Evolutionary conservation across 176 grass and related monocot species (phyloP), one percentile per base, ranked within the genome.

Genomic region (Ensete ventricosum): DNA sequence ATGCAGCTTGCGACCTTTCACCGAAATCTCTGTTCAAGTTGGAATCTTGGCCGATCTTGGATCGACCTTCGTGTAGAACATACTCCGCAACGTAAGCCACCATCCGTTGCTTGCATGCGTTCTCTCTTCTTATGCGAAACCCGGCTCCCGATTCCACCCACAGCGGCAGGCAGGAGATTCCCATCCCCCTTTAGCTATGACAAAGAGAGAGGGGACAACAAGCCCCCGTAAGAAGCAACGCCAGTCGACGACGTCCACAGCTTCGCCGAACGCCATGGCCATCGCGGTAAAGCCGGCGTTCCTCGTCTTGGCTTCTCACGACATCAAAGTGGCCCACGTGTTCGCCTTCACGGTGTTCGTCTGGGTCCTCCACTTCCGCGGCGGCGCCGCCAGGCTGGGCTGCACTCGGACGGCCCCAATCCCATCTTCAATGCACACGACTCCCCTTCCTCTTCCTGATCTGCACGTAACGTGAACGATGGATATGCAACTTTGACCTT

Each of bases 331-430:
- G 14, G 94, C 94, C 19, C 90, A 98, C 77, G 34, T 91, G 26
- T 80, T 98, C 64, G 87, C 89, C 82, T 19, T 98, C 50, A 51
- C 80, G 23, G 81, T 80, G 4, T 88, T 86, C 22, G 68, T 93
- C 34, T 98, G 95, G 95, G 82, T 93, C 70, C 82, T 98, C 67
- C 95, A 75, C 73, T 98, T 54, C 72, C 77, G 91, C 6, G 90
- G 95, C 66, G 88, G 95, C 74, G 87, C 85, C 75, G 87, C 85
- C 69, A 83, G 87, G 76, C 34, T 43, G 34, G 34, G 34, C 87
- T 98, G 9, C 78, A 85, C 77, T 89, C 90, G 22, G 80, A 89
- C 0, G 85, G 91, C 77, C 78, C 88, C 6, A 73, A 85, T 4
- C 77, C 76, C 52, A 78, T 98, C 17, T 98, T 93, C 80, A 98